Base-by-base conservation (phyloP, 2,329 filamentous ascomycete species). In the Septoria petroselini region DNA sequence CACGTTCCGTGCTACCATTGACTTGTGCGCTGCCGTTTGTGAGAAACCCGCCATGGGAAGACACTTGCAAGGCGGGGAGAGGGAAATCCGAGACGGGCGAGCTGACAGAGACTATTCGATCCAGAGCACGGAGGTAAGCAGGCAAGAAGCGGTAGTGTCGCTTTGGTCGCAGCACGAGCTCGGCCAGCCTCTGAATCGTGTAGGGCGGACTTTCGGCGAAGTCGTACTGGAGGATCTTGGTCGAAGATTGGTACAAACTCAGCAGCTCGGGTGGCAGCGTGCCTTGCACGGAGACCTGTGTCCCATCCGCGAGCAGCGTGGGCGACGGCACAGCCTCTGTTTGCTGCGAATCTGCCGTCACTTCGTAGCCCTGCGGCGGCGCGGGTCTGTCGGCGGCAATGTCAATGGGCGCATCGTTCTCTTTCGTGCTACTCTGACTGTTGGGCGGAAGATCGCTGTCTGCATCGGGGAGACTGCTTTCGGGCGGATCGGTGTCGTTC, bases 101-200 rank as follows among this genome's bases (percentile, higher is more conserved):
- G 8, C 90, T 94, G 49, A 98, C 93, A 49, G 86, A 89, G 18
- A 96, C 83, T 17, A 95, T 85, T 49, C 93, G 85, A 67, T 97
- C 89, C 41, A 97, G 80, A 2, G 93, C 93, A 61, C 93, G 86
- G 8, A 98, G 81, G 68, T 93, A 98, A 8, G 90, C 80, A 1
- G 88, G 82, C 2, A 97, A 78, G 45, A 83, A 86, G 54, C 80
- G 82, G 73, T 97, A 96, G 70, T 95, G 86, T 48, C 78, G 77
- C 53, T 76, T 84, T 1, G 93, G 93, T 19, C 77, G 71, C 29
- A 95, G 76, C 3, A 95, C 75, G 23, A 97, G 83, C 74, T 98
- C 93, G 17, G 90, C 83, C 17, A 98, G 79, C 31, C 93, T 86
- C 71, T 98, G 93, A 54, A 96, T 80, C 2, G 93, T 97, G 68